phyloP scores from a whole-genome alignment of 805 yeast species.

The Kluyveromyces dobzhanskii region DNA sequence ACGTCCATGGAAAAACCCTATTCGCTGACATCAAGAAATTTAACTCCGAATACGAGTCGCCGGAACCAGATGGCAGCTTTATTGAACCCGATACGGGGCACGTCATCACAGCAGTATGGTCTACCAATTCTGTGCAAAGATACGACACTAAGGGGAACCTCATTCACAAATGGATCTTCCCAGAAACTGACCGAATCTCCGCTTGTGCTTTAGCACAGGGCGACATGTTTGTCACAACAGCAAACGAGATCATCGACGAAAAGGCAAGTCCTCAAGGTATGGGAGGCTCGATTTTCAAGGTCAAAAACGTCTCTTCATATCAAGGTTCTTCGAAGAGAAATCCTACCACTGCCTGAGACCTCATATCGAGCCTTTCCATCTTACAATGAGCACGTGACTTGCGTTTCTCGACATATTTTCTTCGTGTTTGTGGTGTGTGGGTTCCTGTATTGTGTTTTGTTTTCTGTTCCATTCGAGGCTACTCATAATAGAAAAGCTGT shows the following conservation, averaged over 20 bases:
- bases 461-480: too few relatives aligned
- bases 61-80: conserved; percentile 79
- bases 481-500: too few relatives aligned
- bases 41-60: conserved; percentile 22
- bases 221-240: conserved; percentile 63
- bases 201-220: conserved; percentile 63
- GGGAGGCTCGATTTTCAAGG: conserved; percentile 54
- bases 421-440: too few relatives aligned
- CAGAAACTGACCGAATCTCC: conserved; percentile 55
- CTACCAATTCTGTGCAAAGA: conserved; percentile 48
- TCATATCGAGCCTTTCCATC: too few relatives aligned
- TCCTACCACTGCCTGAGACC: conserved; percentile 5
- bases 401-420: too few relatives aligned
- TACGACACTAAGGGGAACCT: conserved; percentile 42
- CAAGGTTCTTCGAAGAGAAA: conserved; percentile 6
- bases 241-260: conserved; percentile 37
- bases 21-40: conserved; percentile 32
- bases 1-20: conserved; percentile 18
- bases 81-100: conserved; percentile 43
- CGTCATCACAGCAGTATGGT: conserved; percentile 62
- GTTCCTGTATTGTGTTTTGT: too few relatives aligned
- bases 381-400: too few relatives aligned
- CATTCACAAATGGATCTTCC: conserved; percentile 44
- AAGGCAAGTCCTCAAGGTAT: conserved; percentile 34
- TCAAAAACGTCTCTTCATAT: conserved; percentile 13